Evolutionary conservation across 306 rosid genomes (phyloP).

Genomic region (Casuarina cunninghamiana): DNA sequence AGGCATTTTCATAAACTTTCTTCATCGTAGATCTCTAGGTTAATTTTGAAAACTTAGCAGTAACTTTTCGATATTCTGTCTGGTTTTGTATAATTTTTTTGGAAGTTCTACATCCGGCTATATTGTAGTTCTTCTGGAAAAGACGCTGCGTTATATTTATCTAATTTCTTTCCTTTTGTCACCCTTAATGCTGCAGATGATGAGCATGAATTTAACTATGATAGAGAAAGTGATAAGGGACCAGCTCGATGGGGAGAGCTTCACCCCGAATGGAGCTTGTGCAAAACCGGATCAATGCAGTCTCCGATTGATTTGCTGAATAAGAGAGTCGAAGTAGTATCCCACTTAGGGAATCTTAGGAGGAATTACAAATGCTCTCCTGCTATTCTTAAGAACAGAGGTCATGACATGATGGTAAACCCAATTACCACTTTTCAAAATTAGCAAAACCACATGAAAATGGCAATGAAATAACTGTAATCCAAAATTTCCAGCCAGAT

Average conservation of each 20-base stretch:
- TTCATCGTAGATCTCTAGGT: no score
- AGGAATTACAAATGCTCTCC: constrained; percentile 46
- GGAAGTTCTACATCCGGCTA: not conserved
- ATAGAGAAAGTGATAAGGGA: constrained; percentile 37
- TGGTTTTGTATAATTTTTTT: no score
- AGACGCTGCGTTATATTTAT: not conserved
- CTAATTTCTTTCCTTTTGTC: not conserved
- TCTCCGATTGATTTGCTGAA: constrained; percentile 65
- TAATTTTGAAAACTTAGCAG: no score
- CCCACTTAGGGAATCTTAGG: constrained; percentile 34
- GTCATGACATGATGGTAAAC: constrained; percentile 72
- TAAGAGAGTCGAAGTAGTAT: constrained; percentile 42
- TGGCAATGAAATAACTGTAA: no score
- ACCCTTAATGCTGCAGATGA: constrained; percentile 40
- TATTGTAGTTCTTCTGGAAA: no score
- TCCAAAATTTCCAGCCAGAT: no score
- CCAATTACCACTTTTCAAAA: not conserved
- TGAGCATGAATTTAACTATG: constrained; percentile 57
- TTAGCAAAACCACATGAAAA: no score
- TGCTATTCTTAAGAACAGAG: constrained; percentile 69
- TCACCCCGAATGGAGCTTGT: constrained; percentile 51
- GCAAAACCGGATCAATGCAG: constrained; percentile 64
- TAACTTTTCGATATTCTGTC: no score
- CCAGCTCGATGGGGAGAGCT: constrained; percentile 69
- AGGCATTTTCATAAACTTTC: no score